Base-by-base conservation (phyloP, 2,329 filamentous ascomycete genomes). In the Conoideocrella luteorostrata region DNA sequence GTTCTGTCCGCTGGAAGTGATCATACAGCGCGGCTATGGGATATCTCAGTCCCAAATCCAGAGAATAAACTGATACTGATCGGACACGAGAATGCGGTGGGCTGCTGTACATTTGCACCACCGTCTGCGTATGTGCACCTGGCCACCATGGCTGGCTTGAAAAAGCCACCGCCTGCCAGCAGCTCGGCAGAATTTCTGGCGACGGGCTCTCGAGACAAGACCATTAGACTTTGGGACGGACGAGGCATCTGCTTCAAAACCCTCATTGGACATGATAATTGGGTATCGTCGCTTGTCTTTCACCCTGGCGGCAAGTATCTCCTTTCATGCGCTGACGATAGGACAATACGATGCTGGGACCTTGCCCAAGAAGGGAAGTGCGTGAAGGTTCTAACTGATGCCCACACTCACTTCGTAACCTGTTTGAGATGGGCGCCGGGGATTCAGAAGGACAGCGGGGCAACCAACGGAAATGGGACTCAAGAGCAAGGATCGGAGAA, bases 331-430 rank as follows among this genome's bases (percentile, higher is more conserved):
- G 78, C 84, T 13, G 91, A 97, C 61, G 91, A 97, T 68, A 95
- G 93, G 69, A 90, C 88, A 4, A 74, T 97, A 47, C 77, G 90
- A 44, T 96, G 90, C 69, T 97, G 91, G 91, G 91, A 97, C 67
- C 70, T 97, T 21, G 77, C 78, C 21, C 91, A 97, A 60, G 89
- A 95, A 61, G 88, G 87, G 33, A 90, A 89, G 57, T 91, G 88
- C 55, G 88, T 95, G 52, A 91, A 91, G 64, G 82, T 80, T 1
- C 69, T 97, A 13, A 73, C 75, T 29, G 86, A 88, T 50, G 82
- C 81, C 0, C 89, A 95, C 59, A 81, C 77, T 4, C 88, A 89
- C 59, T 96, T 97, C 56, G 79, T 96, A 39, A 89, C 80, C 47
- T 91, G 86, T 58, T 72, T 96, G 56, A 70, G 88, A 49, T 97